Evolutionary conservation across 495 filamentous ascomycete genomes (phyloP).

Genomic region (Cercophora newfieldiana): DNA sequence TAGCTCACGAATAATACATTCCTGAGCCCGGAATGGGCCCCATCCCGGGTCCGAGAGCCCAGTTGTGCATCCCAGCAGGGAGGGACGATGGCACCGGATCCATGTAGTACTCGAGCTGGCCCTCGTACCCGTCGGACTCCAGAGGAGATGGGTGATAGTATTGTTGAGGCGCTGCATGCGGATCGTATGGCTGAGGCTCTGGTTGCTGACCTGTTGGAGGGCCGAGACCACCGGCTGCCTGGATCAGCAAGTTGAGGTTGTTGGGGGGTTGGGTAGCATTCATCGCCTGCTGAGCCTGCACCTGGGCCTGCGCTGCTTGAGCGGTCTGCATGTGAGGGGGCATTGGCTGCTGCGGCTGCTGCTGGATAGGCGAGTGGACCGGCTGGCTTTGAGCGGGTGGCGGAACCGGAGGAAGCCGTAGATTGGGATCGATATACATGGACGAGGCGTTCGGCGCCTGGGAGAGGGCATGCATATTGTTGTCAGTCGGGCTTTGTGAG

Average conservation of each 20-base stretch:
- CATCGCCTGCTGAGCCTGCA: conserved; percentile 16
- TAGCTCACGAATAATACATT: not conserved
- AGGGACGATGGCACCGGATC: conserved; percentile 13
- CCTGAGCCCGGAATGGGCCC: not conserved
- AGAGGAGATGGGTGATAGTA: conserved; percentile 26
- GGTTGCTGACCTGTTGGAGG: not conserved
- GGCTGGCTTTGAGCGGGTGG: conserved; percentile 16
- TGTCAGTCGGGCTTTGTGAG: conserved; percentile 6
- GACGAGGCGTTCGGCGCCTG: conserved; percentile 7
- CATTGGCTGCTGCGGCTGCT: not conserved
- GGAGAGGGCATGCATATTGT: not conserved
- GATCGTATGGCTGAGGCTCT: conserved; percentile 23
- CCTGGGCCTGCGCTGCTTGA: not conserved
- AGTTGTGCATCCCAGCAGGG: conserved; percentile 24
- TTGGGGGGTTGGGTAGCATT: conserved; percentile 24
- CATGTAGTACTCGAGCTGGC: conserved; percentile 35
- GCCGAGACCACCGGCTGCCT: conserved; percentile 18
- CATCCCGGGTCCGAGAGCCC: conserved; percentile 16
- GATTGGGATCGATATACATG: conserved; percentile 27
- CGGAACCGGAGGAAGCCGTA: conserved; percentile 20
- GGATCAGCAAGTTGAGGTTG: conserved; percentile 31
- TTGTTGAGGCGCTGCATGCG: conserved; percentile 20
- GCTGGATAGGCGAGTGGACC: not conserved
- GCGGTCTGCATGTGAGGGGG: not conserved
- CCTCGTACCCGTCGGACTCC: conserved; percentile 35